A percentile compares a stretch with the other conserved stretches of the same genome.
phyloP scores from a whole-genome alignment of 768 basidiomycete genomes.

The Lentinus tigrinus region DNA sequence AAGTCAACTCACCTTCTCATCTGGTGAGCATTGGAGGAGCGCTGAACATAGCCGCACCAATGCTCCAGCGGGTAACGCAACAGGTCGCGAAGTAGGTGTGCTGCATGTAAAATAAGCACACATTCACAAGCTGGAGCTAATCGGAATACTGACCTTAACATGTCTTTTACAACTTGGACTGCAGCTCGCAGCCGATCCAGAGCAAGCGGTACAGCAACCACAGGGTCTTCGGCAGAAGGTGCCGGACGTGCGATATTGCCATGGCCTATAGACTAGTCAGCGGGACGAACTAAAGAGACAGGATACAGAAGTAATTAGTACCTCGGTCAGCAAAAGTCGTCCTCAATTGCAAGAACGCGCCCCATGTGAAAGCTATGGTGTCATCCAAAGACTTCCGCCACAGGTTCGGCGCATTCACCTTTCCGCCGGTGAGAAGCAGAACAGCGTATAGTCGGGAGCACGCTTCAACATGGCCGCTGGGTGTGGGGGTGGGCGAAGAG shows the following conservation, averaged over 20 bases:
- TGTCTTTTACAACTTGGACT: conserved; percentile 47
- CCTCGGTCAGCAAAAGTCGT: conserved; percentile 56
- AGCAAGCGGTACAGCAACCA: conserved; percentile 51
- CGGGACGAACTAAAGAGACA: background rate
- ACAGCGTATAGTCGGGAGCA: conserved; percentile 59
- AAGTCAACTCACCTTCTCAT: conserved; percentile 45
- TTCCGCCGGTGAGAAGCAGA: conserved; percentile 74
- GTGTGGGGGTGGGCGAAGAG: conserved; percentile 42
- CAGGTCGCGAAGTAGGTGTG: conserved; percentile 54
- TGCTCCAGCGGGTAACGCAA: conserved; percentile 67
- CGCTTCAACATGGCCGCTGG: conserved; percentile 39
- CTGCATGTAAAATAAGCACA: conserved; percentile 34
- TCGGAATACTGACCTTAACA: conserved; percentile 36
- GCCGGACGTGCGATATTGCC: conserved; percentile 18
- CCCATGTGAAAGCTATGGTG: conserved; percentile 64
- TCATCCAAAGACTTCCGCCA: conserved; percentile 81
- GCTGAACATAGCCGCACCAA: conserved; percentile 52
- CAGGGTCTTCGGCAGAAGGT: conserved; percentile 42
- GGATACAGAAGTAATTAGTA: conserved; percentile 24
- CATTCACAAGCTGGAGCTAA: background rate
- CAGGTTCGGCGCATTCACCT: conserved; percentile 65
- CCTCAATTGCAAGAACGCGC: conserved; percentile 54
- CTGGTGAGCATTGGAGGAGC: conserved; percentile 44
- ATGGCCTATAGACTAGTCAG: conserved; percentile 5
- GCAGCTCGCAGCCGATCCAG: conserved; percentile 61